A percentile compares a stretch with the other conserved stretches of the same genome.
phyloP scores from a whole-genome alignment of 768 basidiomycete genomes.

The Tubosaeta brunneosetosa region DNA sequence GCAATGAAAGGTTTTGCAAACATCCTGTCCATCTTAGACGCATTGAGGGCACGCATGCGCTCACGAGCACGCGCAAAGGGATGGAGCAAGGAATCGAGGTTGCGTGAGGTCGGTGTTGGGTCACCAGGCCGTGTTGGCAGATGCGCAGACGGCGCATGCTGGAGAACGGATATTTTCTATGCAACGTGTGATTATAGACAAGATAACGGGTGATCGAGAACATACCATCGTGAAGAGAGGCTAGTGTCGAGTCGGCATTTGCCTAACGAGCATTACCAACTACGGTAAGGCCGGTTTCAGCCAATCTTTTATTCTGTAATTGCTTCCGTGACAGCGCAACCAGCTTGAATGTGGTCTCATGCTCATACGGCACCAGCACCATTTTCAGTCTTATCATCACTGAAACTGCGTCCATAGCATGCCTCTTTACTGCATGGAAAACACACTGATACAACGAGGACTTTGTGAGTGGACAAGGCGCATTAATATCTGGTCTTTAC shows the following conservation, averaged over 20 bases:
- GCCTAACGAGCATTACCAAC: not conserved
- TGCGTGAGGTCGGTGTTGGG: conserved; percentile 83
- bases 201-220: not conserved
- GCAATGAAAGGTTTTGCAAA: conserved; percentile 97
- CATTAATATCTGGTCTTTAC: not conserved
- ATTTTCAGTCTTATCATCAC: not conserved
- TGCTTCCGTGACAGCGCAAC: not conserved
- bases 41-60: conserved; percentile 89
- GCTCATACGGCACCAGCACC: not conserved
- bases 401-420: not conserved
- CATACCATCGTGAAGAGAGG: conserved; percentile 14
- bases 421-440: not conserved
- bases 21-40: conserved; percentile 94
- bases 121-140: conserved; percentile 74
- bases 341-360: not conserved
- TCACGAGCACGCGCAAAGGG: conserved; percentile 92
- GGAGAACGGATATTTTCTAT: conserved; percentile 83
- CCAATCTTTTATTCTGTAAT: not conserved
- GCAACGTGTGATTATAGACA: conserved; percentile 2
- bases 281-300: conserved; percentile 1
- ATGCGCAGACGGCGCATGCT: conserved; percentile 74
- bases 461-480: not conserved
- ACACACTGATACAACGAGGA: not conserved
- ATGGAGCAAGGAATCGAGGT: conserved; percentile 92
- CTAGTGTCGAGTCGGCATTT: not conserved